Base-by-base conservation (phyloP, 1,284 basidiomycete species). In the Leccinum pachyderme region DNA sequence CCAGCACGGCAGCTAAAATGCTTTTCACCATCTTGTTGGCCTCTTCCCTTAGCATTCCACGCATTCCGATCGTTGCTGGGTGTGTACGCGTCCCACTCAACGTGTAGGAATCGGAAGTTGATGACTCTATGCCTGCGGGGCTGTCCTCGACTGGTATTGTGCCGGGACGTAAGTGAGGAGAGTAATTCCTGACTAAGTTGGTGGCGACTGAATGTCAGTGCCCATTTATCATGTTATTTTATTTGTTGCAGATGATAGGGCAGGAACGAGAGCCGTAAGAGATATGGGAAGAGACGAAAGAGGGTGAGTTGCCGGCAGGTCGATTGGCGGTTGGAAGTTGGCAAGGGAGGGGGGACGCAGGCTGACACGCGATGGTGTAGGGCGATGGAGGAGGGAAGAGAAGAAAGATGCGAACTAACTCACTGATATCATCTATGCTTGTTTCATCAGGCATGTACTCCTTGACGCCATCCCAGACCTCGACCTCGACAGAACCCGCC, bases 141-240 rank as follows among this genome's bases (percentile, higher is more conserved):
- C 54, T 61, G 37, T 54, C 57, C 32, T 7, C 47, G 18, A 25
- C 28, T 25, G 54, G 39, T 29, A 66, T 35, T 51, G 54, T 53
- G 24, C 57, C n/a, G n/a, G 90, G 88, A 45, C 83, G 73, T 61
- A 94, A 78, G 72, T 93, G 86, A 22, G 91, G 91, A 48, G 91
- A 91, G 71, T 93, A 93, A 70, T 93, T 93, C 78, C 81, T 82
- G 79, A 92, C 90, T 90, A 93, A 75, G 82, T 93, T 92, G 67
- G 77, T 80, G 73, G 81, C 80, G 82, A 93, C 91, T 93, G 76
- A 86, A 77, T 87, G 86, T 84, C 81, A 68, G 66, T 79, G 71
- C 72, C 70, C 64, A 60, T 59, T 48, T 55, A 57, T 58, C 50
- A 62, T 62, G 56, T 63, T 55, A 58, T 58, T 62, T 61, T 59